Evolutionary conservation across 192 early-diverging fungal species (phyloP), one percentile per base, ranked within the genome.

Genomic region (Oehlia diaphana): DNA sequence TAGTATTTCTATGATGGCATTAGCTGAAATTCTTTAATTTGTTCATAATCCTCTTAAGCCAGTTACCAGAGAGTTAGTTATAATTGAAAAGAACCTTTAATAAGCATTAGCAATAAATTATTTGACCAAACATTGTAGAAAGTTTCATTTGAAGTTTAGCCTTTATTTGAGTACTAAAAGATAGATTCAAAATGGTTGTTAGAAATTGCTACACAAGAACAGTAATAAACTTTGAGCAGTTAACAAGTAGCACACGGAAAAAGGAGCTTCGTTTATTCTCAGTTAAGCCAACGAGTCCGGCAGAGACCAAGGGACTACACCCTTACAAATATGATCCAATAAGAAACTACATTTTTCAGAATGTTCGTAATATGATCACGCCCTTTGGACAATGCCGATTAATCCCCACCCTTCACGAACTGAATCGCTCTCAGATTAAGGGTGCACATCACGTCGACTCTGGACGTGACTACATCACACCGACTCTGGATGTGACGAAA

Each of bases 191-290:
- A 53, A 53, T 53, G 14, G 50, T 53, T 53, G 64, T 69, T n/a
- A 69, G 67, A 37, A 39, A 7, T 69, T 39, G 67, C 14, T 69
- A 39, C 33, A 72, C 70, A 72, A 49, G 23, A 64, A 72, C 70
- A 72, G 35, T 50, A 71, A 71, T 71, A 71, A 71, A 28, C 70
- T 72, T 44, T 49, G 44, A 28, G 70, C 70, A 49, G 70, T 49
- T 31, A 49, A 31, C 42, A 49, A 23, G 63, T 31, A 77, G n/a
- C 42, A 49, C 37, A 69, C 26, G 16, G 35, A 63, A 70, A 9
- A 78, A 78, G 77, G 50, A 70, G 77, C 67, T 78, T 78, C 77
- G 47, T 70, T 78, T 78, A 78, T 78, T 16, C 67, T 78, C 66
- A 68, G 67, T 78, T 70, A 78, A 78, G 77, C 77, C 77, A 78